Evolutionary conservation across 305 asterid genomes (phyloP).

Genomic region (Solanum hybrid): DNA sequence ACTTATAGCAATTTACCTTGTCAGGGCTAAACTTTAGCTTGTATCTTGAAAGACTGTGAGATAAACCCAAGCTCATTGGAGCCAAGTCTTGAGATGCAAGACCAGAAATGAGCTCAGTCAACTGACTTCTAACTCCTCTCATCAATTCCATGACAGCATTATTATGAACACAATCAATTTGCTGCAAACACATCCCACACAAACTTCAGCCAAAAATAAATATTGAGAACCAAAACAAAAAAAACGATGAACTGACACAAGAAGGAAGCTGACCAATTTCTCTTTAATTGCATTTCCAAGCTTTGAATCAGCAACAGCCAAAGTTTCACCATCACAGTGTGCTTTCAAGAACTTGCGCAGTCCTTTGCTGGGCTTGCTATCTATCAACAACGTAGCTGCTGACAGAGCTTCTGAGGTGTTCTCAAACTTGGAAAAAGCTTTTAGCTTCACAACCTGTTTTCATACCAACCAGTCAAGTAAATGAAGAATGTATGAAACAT

Average conservation of each 20-base stretch:
- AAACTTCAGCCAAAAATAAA: not conserved
- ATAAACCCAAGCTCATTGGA: conserved; percentile 89
- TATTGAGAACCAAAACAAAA: not conserved
- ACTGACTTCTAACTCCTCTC: conserved; percentile 91
- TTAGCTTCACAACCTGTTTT: conserved; percentile 68
- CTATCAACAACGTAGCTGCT: conserved; percentile 67
- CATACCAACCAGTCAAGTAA: not conserved
- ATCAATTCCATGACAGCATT: conserved; percentile 84
- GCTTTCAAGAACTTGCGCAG: conserved; percentile 73
- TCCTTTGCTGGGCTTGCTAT: conserved; percentile 91
- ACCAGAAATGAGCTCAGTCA: conserved; percentile 74
- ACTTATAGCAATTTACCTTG: conserved; percentile 33
- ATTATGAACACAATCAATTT: conserved; percentile 84
- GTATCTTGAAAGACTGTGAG: conserved; percentile 82
- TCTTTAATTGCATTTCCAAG: conserved; percentile 83
- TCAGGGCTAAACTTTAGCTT: conserved; percentile 89
- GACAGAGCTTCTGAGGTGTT: conserved; percentile 82
- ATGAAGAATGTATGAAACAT: not conserved
- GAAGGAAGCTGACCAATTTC: conserved; percentile 54
- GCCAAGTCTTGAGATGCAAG: conserved; percentile 81
- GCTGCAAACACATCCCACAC: conserved; percentile 14
- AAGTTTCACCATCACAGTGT: conserved; percentile 63
- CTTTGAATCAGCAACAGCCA: conserved; percentile 90
- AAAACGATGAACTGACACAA: not conserved
- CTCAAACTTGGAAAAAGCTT: conserved; percentile 85